Percentiles rank a stretch among this genome's conserved stretches.
These are phyloP conservation scores for Corylus avellana DNA, from an alignment of 306 rosid species.

Conservation along the genomic window DNA sequence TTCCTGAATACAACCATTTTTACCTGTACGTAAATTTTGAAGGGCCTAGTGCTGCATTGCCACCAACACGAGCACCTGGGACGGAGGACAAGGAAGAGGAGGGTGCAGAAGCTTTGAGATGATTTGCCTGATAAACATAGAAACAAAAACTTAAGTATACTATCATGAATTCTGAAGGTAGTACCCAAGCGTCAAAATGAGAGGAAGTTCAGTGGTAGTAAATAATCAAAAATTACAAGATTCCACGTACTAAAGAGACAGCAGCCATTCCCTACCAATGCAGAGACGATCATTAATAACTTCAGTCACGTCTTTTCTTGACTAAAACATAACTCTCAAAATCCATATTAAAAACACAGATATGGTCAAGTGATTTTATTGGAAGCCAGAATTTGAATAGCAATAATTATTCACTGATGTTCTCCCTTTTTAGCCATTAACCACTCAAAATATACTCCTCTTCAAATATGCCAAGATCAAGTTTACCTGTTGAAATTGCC, in stretches of 20 bases:
- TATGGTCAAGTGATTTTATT: background rate
- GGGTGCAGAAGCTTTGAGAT: slow-evolving; percentile 56
- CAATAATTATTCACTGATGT: background rate
- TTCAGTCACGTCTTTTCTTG: background rate
- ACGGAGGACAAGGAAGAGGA: slow-evolving; percentile 52
- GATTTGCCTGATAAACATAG: slow-evolving; percentile 63
- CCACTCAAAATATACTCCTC: slow-evolving; percentile 15
- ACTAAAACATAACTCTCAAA: background rate
- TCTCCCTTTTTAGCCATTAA: slow-evolving; percentile 22
- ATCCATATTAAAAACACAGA: background rate
- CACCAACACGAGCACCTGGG: slow-evolving; percentile 60
- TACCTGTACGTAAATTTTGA: slow-evolving; percentile 90
- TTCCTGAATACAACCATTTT: slow-evolving; percentile 24
- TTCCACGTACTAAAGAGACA: background rate
- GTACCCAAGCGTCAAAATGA: background rate
- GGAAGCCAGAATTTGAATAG: background rate
- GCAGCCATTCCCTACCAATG: background rate
- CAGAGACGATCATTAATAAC: background rate
- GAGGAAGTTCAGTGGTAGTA: slow-evolving; percentile 5
- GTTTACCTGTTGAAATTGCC: slow-evolving; percentile 79
- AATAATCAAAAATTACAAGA: background rate
- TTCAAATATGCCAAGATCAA: slow-evolving; percentile 20
- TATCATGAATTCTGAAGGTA: background rate
- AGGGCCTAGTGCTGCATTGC: slow-evolving; percentile 63
- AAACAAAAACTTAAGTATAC: slow-evolving; percentile 9